Base-by-base conservation (phyloP, 805 yeast species). In the Candida broadrunensis region DNA sequence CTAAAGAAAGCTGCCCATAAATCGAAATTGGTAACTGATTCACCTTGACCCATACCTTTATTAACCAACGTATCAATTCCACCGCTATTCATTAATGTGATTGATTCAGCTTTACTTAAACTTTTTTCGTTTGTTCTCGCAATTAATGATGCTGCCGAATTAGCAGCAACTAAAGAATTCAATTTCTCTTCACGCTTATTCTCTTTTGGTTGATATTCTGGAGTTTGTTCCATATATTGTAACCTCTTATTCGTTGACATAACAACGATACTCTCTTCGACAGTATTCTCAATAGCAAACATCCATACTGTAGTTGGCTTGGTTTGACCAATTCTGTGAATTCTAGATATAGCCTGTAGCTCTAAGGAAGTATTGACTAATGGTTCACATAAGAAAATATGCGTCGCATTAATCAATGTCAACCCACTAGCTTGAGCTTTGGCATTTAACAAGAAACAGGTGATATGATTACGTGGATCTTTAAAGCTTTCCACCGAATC, bases 321-420 rank as follows among this genome's bases (percentile, higher is more conserved):
- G 2, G 72, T 75, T 60, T 93, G 99, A 0, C 99, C 99, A 55
- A 91, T 90, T 47, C 99, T 69, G 56, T 91, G 96, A 33, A 93
- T 81, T 47, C 99, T 75, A 37, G 95, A 87, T 39, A 90, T 85
- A 0, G 98, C 97, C 58, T 91, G 99, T 13, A 88, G 58, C 51
- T 93, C 98, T 36, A 89, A 70, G 2, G 96, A 84, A 1, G 90
- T 80, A 53, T 89, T 89, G 13, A 93, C 83, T 42, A 93, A 70
- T 1, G 99, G 98, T 63, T 93, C 99, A 59, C 97, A 86, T 4
- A 93, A 60, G 46, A 90, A 84, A 0, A 93, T 91, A 58, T 93
- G 97, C 2, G 86, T 85, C 0, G 99, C 98, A 66, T 91, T 91
- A 7, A 89, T 81, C 41, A 93, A 69, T 7, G 96, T 93, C 47